These are phyloP conservation scores for Pseudomassariella vexata DNA, from an alignment of 2,329 filamentous ascomycete genomes.

Conservation along the genomic window DNA sequence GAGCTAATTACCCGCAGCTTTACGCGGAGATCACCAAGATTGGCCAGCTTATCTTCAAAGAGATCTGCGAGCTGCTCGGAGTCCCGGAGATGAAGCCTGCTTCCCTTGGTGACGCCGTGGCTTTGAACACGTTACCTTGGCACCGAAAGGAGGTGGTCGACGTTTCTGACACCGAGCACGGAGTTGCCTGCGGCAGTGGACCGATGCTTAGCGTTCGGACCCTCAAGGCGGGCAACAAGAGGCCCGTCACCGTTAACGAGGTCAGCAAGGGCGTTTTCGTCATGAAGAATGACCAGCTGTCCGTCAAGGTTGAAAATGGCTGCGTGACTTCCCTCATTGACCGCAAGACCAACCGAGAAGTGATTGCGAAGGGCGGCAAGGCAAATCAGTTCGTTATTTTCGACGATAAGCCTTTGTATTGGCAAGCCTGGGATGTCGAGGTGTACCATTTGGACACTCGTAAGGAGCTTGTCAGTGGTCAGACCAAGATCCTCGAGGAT, in stretches of 20 bases:
- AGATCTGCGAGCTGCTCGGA: conserved; percentile 63
- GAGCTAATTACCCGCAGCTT: conserved; percentile 40
- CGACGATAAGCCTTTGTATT: conserved; percentile 95
- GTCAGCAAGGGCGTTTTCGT: conserved; percentile 61
- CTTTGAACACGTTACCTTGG: conserved; percentile 87
- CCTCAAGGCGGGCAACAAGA: conserved; percentile 38
- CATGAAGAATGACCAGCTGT: conserved; percentile 71
- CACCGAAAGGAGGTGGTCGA: conserved; percentile 67
- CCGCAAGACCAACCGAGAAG: conserved; percentile 63
- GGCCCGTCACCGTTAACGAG: conserved; percentile 47
- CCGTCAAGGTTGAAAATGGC: conserved; percentile 67
- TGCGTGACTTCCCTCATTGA: conserved; percentile 83
- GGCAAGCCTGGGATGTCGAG: conserved; percentile 98
- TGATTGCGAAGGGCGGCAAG: conserved; percentile 67
- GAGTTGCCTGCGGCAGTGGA: conserved; percentile 52
- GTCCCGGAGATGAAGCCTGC: conserved; percentile 40
- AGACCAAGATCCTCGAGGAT: conserved; percentile 65
- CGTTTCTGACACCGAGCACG: conserved; percentile 47
- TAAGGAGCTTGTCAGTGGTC: conserved; percentile 63
- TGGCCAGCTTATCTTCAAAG: conserved; percentile 65
- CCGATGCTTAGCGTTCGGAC: conserved; percentile 48
- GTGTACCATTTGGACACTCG: conserved; percentile 90
- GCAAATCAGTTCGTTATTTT: conserved; percentile 92
- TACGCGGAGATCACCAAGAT: conserved; percentile 79
- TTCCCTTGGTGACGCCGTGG: conserved; percentile 46